These are phyloP conservation scores for Crithidia acanthocephali DNA, from an alignment of 208 protist species.

Conservation along the genomic window DNA sequence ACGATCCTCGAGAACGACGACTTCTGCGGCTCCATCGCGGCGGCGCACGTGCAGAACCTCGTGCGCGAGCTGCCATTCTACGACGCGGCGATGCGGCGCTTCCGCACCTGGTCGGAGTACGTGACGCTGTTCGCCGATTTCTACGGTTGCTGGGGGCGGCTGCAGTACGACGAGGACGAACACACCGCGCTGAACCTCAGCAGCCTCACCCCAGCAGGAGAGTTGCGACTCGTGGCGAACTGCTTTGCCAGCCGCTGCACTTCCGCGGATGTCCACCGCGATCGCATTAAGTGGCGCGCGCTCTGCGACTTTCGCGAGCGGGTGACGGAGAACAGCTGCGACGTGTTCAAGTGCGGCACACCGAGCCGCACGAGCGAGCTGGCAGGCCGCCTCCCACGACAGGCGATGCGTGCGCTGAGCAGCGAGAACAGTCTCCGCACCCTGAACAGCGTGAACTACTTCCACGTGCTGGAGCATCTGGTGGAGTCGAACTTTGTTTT, in stretches of 20 bases:
- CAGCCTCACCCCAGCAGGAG: constrained; percentile 42
- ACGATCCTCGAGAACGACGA: constrained; percentile 75
- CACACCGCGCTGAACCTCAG: constrained; percentile 52
- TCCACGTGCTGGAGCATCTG: constrained; percentile 41
- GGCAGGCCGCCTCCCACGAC: constrained; percentile 8
- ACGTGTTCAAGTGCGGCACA: neutral
- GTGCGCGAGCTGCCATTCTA: constrained; percentile 77
- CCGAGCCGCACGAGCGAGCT: constrained; percentile 9
- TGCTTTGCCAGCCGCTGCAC: constrained; percentile 34
- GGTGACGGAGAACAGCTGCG: constrained; percentile 13
- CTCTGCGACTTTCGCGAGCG: constrained; percentile 42
- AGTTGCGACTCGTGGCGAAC: constrained; percentile 64
- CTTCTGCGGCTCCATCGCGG: constrained; percentile 63
- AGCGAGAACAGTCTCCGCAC: constrained; percentile 43
- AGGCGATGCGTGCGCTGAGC: constrained; percentile 16
- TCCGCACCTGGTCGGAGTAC: constrained; percentile 65
- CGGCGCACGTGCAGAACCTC: constrained; percentile 75
- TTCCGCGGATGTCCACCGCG: constrained; percentile 46
- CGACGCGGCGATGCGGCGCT: constrained; percentile 45
- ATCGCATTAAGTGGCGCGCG: constrained; percentile 47
- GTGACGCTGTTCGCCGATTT: constrained; percentile 41
- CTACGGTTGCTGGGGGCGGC: constrained; percentile 51
- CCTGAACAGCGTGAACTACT: constrained; percentile 67
- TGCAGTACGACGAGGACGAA: constrained; percentile 45
- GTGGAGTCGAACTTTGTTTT: constrained; percentile 36